Conservation (phyloP, 2,329 filamentous ascomycete species). For the Coccinonectria pachysandricola region DNA sequence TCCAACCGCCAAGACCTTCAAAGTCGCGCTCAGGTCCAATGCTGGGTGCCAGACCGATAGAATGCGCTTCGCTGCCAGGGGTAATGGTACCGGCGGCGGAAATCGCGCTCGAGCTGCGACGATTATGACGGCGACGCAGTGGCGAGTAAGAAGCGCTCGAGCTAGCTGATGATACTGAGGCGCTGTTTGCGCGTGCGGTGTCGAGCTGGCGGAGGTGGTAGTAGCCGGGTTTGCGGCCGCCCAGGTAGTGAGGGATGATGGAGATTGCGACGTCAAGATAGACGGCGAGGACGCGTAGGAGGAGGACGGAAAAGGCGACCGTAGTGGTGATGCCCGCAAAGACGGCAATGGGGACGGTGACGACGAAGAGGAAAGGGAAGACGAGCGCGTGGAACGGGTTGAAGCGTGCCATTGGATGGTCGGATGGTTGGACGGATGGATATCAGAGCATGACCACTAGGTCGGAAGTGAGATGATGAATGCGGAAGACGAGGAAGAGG, state of each 20-base stretch:
- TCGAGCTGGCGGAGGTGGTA: slow-evolving; percentile 11
- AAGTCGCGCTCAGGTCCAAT: slow-evolving; percentile 45
- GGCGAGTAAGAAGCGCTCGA: slow-evolving; percentile 11
- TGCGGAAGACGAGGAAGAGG: slow-evolving; percentile 1
- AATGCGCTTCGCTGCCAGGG: slow-evolving; percentile 24
- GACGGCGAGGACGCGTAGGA: slow-evolving; percentile 48
- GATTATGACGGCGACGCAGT: slow-evolving; percentile 19
- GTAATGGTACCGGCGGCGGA: slow-evolving; percentile 24
- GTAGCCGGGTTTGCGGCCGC: slow-evolving; percentile 26
- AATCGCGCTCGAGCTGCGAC: slow-evolving; percentile 25
- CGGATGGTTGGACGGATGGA: no score
- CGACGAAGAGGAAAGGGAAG: slow-evolving; percentile 50
- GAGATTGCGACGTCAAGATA: slow-evolving; percentile 53
- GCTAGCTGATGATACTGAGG: slow-evolving; percentile 8
- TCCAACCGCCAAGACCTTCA: slow-evolving; percentile 50
- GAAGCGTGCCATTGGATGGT: slow-evolving; percentile 37
- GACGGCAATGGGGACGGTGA: slow-evolving; percentile 53
- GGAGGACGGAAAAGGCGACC: slow-evolving; percentile 50
- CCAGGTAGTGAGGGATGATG: slow-evolving; percentile 45
- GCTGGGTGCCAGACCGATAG: slow-evolving; percentile 33
- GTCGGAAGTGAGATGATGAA: neutral
- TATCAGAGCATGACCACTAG: slow-evolving; percentile 12
- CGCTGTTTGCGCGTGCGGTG: slow-evolving; percentile 5
- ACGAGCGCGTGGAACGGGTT: slow-evolving; percentile 46
- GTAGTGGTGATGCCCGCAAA: slow-evolving; percentile 54